phyloP scores from a whole-genome alignment of 169 alveolate species.

The Toxoplasma gondii region DNA sequence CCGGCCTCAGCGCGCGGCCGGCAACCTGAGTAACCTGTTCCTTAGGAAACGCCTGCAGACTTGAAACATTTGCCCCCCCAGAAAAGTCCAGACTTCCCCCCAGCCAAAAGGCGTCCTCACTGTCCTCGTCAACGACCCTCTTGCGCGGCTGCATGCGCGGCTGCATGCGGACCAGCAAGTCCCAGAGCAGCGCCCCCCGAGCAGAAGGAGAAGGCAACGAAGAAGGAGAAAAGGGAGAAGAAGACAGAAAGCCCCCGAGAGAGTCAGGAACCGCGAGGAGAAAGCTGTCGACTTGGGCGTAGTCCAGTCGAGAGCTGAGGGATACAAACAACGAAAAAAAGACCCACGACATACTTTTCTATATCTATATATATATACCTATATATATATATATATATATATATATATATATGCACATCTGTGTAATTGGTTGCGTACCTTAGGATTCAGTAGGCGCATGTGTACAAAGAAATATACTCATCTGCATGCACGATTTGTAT shows the following conservation, averaged over 20 bases:
- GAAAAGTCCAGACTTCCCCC: neutral
- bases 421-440: neutral
- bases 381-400: neutral
- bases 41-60: too few species aligned
- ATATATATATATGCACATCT: neutral
- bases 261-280: neutral
- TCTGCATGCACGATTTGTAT: too few species aligned
- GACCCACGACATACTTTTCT: neutral
- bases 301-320: constrained; percentile 59
- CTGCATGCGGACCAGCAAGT: neutral
- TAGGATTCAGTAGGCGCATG: too few species aligned
- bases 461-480: too few species aligned
- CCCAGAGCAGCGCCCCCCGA: neutral
- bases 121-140: neutral
- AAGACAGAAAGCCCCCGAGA: neutral
- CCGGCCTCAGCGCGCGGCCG: neutral
- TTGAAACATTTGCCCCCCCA: too few species aligned
- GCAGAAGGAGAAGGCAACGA: neutral
- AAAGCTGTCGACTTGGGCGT: constrained; percentile 59
- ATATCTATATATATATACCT: neutral
- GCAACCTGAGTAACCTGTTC: too few species aligned
- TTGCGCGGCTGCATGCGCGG: neutral
- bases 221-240: neutral
- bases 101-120: neutral
- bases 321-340: neutral